These are phyloP conservation scores for Liquidambar formosana DNA, from an alignment of 164 flowering plant species.

Conservation along the genomic window DNA sequence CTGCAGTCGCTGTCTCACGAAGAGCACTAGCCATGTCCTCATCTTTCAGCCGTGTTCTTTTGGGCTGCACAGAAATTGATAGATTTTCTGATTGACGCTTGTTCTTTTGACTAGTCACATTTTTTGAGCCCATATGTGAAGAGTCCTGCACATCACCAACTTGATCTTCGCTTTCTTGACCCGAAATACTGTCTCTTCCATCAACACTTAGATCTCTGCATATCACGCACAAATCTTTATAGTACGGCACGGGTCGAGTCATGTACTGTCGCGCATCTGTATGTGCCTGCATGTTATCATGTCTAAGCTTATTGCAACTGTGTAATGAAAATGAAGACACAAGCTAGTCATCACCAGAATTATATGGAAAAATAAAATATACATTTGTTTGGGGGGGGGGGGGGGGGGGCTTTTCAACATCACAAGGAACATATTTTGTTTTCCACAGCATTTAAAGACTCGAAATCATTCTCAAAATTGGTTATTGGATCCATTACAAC, in stretches of 20 bases:
- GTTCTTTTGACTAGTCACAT: slow-evolving; percentile 11
- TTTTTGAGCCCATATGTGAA: slow-evolving; percentile 1
- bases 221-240: slow-evolving; percentile 50
- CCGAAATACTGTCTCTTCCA: slow-evolving; percentile 29
- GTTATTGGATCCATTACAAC: not conserved
- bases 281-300: slow-evolving; percentile 43
- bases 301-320: not conserved
- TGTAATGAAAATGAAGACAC: not conserved
- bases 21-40: slow-evolving; percentile 27
- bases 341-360: not conserved
- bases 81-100: slow-evolving; percentile 23
- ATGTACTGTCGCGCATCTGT: slow-evolving; percentile 63
- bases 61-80: slow-evolving; percentile 12
- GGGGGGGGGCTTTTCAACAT: not conserved
- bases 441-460: not conserved
- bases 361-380: not conserved
- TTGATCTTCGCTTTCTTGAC: slow-evolving; percentile 19
- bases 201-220: slow-evolving; percentile 32
- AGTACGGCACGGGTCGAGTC: slow-evolving; percentile 62
- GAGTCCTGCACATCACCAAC: slow-evolving; percentile 16
- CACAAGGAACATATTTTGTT: not conserved
- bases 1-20: slow-evolving; percentile 34
- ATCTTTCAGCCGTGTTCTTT: slow-evolving; percentile 22
- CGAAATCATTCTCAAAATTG: not conserved
- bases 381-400: not conserved